phyloP scores from a whole-genome alignment of 768 basidiomycete genomes.

The Leccinum pellstonianum region DNA sequence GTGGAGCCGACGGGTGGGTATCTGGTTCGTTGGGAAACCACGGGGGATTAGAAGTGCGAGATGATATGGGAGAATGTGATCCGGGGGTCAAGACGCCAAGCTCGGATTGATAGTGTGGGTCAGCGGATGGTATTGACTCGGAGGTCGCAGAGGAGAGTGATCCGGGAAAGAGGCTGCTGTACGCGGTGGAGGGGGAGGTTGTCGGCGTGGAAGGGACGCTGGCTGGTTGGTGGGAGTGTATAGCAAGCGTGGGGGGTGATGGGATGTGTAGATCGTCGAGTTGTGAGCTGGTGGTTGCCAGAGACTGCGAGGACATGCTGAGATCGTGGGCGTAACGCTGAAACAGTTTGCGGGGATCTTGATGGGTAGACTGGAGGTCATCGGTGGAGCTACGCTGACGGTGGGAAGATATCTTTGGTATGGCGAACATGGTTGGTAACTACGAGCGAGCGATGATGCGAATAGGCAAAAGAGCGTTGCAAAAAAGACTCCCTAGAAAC shows the following conservation, averaged over 20 bases:
- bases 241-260: background rate
- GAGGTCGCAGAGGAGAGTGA: slow-evolving; percentile 28
- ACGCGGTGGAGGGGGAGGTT: slow-evolving; percentile 26
- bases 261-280: slow-evolving; percentile 13
- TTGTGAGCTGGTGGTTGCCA: slow-evolving; percentile 10
- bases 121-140: slow-evolving; percentile 19
- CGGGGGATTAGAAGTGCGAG: slow-evolving; percentile 18
- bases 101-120: slow-evolving; percentile 18
- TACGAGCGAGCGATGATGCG: too few species aligned
- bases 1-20: slow-evolving; percentile 6
- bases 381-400: slow-evolving; percentile 20
- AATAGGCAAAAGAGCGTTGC: background rate
- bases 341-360: slow-evolving; percentile 11
- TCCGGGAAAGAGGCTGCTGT: slow-evolving; percentile 17
- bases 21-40: slow-evolving; percentile 23
- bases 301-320: slow-evolving; percentile 20
- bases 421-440: slow-evolving; percentile 15
- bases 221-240: slow-evolving; percentile 1
- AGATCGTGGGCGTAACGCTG: slow-evolving; percentile 16
- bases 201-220: slow-evolving; percentile 28
- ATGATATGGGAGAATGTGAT: slow-evolving; percentile 17
- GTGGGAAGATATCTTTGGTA: background rate
- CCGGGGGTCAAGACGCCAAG: slow-evolving; percentile 9
- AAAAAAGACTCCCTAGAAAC: slow-evolving; percentile 14
- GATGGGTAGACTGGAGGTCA: slow-evolving; percentile 10